A percentile compares a stretch with the other conserved stretches of the same genome.
Evolutionary conservation across 768 basidiomycete species (phyloP).

Genomic region (Leccinum subtestaceum): DNA sequence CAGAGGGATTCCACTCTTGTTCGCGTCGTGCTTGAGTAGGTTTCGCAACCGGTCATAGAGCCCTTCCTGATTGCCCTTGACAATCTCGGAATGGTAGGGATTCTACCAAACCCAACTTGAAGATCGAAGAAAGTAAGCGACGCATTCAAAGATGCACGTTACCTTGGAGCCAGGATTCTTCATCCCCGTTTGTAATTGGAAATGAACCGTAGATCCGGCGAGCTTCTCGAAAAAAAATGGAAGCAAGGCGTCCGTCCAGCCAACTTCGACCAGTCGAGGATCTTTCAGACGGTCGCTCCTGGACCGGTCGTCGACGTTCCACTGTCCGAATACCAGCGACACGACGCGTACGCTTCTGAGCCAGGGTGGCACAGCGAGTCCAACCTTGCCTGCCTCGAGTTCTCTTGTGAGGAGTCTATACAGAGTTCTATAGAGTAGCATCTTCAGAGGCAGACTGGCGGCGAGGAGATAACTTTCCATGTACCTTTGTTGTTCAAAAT

Average conservation of each 20-base stretch:
- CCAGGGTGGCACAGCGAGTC: conserved; percentile 33
- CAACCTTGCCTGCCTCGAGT: conserved; percentile 31
- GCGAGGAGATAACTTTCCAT: neutral
- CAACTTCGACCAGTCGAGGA: conserved; percentile 38
- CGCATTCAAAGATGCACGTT: neutral
- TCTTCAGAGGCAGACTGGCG: neutral
- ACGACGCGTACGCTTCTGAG: conserved; percentile 28
- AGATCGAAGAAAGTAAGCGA: neutral
- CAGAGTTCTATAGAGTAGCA: conserved; percentile 25
- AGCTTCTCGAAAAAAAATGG: conserved; percentile 25
- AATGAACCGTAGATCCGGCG: conserved; percentile 17
- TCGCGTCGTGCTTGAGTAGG: conserved; percentile 20
- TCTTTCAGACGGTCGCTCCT: conserved; percentile 27
- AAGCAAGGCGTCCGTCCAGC: conserved; percentile 39
- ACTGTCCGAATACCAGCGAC: conserved; percentile 38
- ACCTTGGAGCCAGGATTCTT: conserved; percentile 20
- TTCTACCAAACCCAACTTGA: conserved; percentile 5
- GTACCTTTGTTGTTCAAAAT: conserved; percentile 48
- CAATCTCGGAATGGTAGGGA: conserved; percentile 19
- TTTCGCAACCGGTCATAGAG: conserved; percentile 17
- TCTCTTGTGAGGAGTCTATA: conserved; percentile 30
- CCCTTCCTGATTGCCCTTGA: conserved; percentile 8
- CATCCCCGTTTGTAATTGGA: conserved; percentile 13
- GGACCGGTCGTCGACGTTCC: conserved; percentile 33
- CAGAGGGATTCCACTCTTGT: conserved; percentile 31